These are phyloP conservation scores for Lepiota brunneoincarnata DNA, from an alignment of 768 basidiomycete species.

Conservation along the genomic window DNA sequence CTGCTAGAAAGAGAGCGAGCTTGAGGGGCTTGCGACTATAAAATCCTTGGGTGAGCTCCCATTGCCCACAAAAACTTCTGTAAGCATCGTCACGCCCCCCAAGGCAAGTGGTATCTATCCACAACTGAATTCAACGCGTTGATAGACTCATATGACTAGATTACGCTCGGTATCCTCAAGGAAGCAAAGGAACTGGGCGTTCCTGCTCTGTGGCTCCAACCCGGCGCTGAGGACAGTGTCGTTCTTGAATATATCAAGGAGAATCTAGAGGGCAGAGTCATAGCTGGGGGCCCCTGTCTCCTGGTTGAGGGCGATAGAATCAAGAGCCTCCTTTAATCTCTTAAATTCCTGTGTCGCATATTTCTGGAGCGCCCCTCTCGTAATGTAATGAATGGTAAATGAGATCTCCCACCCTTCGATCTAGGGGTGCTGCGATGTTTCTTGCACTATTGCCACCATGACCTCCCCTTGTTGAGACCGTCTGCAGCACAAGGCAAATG, in stretches of 20 bases:
- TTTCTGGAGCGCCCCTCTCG: not conserved
- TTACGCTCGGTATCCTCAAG: slow-evolving; percentile 67
- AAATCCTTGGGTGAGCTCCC: slow-evolving; percentile 53
- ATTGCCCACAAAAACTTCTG: slow-evolving; percentile 61
- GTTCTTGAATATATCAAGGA: slow-evolving; percentile 66
- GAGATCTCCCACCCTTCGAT: too few relatives aligned
- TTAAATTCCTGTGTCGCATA: slow-evolving; percentile 6
- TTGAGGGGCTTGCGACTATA: slow-evolving; percentile 65
- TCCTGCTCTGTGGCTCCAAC: slow-evolving; percentile 87
- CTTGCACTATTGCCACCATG: too few relatives aligned
- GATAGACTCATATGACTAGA: slow-evolving; percentile 32
- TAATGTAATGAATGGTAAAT: too few relatives aligned
- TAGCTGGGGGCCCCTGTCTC: slow-evolving; percentile 82
- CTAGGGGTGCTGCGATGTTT: too few relatives aligned
- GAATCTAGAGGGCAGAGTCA: slow-evolving; percentile 64
- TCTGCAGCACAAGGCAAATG: too few relatives aligned
- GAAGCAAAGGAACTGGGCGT: slow-evolving; percentile 67
- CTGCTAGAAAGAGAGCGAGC: slow-evolving; percentile 60
- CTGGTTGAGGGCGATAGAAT: slow-evolving; percentile 73
- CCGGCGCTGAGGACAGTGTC: slow-evolving; percentile 71
- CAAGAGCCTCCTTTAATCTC: slow-evolving; percentile 9
- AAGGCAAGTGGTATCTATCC: slow-evolving; percentile 39
- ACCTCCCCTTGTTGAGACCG: too few relatives aligned
- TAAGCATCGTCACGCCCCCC: slow-evolving; percentile 78
- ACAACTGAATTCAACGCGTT: not conserved